Evolutionary conservation across 805 yeast genomes (phyloP).

Genomic region (Kluyveromyces starmeri): DNA sequence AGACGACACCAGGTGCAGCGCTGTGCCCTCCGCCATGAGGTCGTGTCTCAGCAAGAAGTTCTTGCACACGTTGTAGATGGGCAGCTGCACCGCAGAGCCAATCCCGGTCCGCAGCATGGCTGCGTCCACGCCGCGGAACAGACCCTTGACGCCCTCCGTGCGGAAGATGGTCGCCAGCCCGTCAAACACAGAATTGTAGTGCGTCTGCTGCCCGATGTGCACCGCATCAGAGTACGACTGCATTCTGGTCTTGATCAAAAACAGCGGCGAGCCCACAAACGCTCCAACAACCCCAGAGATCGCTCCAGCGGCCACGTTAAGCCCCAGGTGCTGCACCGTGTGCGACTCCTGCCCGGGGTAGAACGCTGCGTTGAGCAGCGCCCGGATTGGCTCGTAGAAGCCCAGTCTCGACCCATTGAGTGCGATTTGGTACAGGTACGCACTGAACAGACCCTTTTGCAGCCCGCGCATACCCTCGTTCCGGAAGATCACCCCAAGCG

Average conservation of each 20-base stretch:
- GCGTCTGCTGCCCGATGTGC: slow-evolving; percentile 86
- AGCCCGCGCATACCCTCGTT: slow-evolving; percentile 83
- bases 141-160: slow-evolving; percentile 73
- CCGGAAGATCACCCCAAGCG: slow-evolving; percentile 57
- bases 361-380: slow-evolving; percentile 43
- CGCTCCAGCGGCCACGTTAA: slow-evolving; percentile 76
- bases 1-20: slow-evolving; percentile 63
- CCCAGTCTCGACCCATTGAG: slow-evolving; percentile 93
- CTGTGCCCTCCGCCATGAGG: slow-evolving; percentile 52
- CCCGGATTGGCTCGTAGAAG: slow-evolving; percentile 81
- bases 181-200: slow-evolving; percentile 58
- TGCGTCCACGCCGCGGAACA: slow-evolving; percentile 88
- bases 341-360: slow-evolving; percentile 45
- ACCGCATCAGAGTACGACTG: slow-evolving; percentile 71
- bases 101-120: slow-evolving; percentile 91
- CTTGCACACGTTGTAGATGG: slow-evolving; percentile 78
- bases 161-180: slow-evolving; percentile 57
- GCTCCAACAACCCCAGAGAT: slow-evolving; percentile 87
- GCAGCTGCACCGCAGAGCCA: slow-evolving; percentile 92
- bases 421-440: slow-evolving; percentile 83
- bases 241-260: slow-evolving; percentile 90
- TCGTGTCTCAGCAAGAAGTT: slow-evolving; percentile 45
- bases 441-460: slow-evolving; percentile 84
- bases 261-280: slow-evolving; percentile 81
- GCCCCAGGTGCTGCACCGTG: slow-evolving; percentile 38